phyloP scores from a whole-genome alignment of 768 basidiomycete species.

The Amanita jacksonii region DNA sequence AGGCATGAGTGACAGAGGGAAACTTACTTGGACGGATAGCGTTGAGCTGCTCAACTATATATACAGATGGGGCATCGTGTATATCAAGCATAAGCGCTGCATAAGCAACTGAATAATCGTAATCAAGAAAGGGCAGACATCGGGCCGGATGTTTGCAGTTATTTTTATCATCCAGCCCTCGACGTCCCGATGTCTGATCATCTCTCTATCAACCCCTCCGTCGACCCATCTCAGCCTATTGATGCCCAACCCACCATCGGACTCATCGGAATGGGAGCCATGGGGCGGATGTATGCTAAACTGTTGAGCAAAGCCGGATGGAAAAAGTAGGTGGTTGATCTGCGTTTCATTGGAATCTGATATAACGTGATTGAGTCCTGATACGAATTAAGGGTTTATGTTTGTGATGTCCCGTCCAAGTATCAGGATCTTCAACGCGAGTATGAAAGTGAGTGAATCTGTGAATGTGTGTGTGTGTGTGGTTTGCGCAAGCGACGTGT shows the following conservation, averaged over 20 bases:
- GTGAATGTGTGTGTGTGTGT: no score
- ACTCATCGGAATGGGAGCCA: conserved; percentile 94
- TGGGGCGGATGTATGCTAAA: conserved; percentile 92
- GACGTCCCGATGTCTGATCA: no score
- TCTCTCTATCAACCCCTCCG: conserved; percentile 12
- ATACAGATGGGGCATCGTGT: no score
- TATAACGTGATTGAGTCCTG: no score
- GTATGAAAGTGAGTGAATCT: conserved; percentile 51
- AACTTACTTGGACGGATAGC: conserved; percentile 6
- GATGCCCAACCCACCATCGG: conserved; percentile 69
- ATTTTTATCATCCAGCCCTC: no score
- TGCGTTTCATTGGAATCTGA: conserved; percentile 8
- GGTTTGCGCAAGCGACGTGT: no score
- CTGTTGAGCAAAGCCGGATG: conserved; percentile 74
- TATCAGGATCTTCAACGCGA: conserved; percentile 52
- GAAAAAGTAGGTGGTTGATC: conserved; percentile 47
- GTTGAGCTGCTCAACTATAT: conserved; percentile 5
- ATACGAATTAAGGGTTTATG: conserved; percentile 55
- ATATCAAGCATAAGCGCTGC: no score
- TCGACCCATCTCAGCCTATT: conserved; percentile 23
- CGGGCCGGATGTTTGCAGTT: no score
- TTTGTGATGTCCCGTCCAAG: conserved; percentile 77
- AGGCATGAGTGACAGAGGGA: conserved; percentile 4
- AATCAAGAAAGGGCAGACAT: no score
- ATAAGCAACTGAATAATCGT: no score